A percentile compares a stretch with the other conserved stretches of the same genome.
Evolutionary conservation across 2,329 filamentous ascomycete species (phyloP).

Genomic region (Incumbomyces delicatus): DNA sequence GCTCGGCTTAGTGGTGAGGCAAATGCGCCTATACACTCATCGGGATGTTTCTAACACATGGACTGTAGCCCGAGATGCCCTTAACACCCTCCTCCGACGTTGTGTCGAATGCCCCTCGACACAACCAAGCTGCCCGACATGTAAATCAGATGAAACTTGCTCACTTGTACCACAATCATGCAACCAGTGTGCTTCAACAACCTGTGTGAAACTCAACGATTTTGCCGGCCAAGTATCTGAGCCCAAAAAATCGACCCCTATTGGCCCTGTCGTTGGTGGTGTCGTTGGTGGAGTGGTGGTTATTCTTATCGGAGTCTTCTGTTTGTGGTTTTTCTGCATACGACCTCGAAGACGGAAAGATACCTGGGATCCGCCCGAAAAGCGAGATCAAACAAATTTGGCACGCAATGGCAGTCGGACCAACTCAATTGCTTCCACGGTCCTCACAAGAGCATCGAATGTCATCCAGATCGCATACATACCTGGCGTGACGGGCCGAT

Average conservation of each 20-base stretch:
- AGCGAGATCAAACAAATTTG: conserved; percentile 47
- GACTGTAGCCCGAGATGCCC: neutral
- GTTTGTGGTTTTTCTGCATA: conserved; percentile 81
- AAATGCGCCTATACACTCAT: too few relatives aligned
- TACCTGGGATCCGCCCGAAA: conserved; percentile 46
- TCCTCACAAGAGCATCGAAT: conserved; percentile 91
- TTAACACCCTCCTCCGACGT: conserved; percentile 42
- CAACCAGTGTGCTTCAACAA: conserved; percentile 47
- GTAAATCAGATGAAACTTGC: conserved; percentile 47
- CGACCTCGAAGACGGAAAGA: conserved; percentile 54
- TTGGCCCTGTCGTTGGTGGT: conserved; percentile 82
- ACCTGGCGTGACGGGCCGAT: conserved; percentile 88
- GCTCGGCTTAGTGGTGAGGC: too few relatives aligned
- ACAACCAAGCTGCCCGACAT: conserved; percentile 52
- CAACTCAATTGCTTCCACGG: conserved; percentile 85
- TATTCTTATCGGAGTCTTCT: conserved; percentile 63
- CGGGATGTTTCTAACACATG: neutral
- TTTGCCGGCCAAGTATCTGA: conserved; percentile 26
- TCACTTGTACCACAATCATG: conserved; percentile 51
- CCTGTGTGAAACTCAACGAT: conserved; percentile 41
- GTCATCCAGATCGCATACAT: conserved; percentile 99
- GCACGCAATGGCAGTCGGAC: conserved; percentile 48
- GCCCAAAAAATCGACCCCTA: conserved; percentile 24
- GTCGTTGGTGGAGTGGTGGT: conserved; percentile 75
- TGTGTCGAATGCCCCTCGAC: conserved; percentile 48